Evolutionary conservation across 2,329 filamentous ascomycete species (phyloP), one percentile per base, ranked within the genome.

Genomic region (Pyrenochaeta sp.): DNA sequence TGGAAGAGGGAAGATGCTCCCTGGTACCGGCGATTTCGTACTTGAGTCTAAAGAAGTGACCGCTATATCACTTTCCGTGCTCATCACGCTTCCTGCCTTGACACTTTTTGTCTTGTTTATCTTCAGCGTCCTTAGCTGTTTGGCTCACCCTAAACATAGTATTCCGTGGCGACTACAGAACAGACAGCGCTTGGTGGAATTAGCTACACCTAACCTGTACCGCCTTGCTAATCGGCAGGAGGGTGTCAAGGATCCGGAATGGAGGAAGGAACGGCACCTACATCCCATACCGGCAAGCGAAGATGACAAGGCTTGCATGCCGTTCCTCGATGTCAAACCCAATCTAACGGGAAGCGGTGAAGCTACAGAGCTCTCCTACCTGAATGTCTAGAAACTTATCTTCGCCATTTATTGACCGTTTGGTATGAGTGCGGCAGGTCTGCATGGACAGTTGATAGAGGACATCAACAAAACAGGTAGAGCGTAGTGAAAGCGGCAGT

Each of bases 1-100:
- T 19, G 36, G 47, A 8, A 50, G 37, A n/a, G 47, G 25, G 12
- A 19, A 50, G 25, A 19, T 25, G 28, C 47, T 50, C 10, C 24
- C 24, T 2, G 47, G 47, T 5, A 50, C 47, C 13, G 45, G 45
- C 4, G 47, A 50, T 28, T 50, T 50, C 25, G 47, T 50, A 19
- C 47, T 50, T 3, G 47, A 50, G 19, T 24, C 36, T 4, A 39
- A 24, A 27, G 19, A 32, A 15, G 25, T 50, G 32, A 50, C 47
- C 9, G 47, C 47, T 2, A 22, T 50, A 15, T 50, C 47, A 28
- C 32, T 50, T 22, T 8, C 25, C 13, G 47, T 39, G 12, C 22
- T 50, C 5, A 50, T 50, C 47, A 8, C 25, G 2, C n/a, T 50
- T 15, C 47, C 47, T 5, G 32, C 32, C 5, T 27, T 50, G 10